Evolutionary conservation across 2,329 filamentous ascomycete species (phyloP).

Genomic region (Neonectria neomacrospora): DNA sequence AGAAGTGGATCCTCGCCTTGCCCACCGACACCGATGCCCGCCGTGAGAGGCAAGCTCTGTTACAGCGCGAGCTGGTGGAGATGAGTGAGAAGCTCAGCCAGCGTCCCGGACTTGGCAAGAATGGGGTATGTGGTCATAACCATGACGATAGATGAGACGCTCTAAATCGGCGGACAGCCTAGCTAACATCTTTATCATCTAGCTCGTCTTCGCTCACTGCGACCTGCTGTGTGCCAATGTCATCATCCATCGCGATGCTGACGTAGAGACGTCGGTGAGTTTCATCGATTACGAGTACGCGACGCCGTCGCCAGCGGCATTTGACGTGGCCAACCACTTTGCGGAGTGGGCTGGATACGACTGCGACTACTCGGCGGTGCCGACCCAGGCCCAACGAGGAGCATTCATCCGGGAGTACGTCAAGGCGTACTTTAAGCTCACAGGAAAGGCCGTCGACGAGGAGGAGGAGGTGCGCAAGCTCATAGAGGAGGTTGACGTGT

Average conservation of each 20-base stretch:
- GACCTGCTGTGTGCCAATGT: conserved; percentile 97
- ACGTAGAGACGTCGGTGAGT: conserved; percentile 58
- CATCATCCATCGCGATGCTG: conserved; percentile 72
- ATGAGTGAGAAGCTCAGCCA: conserved; percentile 79
- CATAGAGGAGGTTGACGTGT: conserved; percentile 84
- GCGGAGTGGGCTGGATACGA: conserved; percentile 98
- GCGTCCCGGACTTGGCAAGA: conserved; percentile 78
- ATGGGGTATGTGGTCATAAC: conserved; percentile 69
- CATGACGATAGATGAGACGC: not conserved
- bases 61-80: conserved; percentile 80
- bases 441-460: conserved; percentile 58
- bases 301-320: conserved; percentile 91
- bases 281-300: conserved; percentile 99
- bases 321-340: conserved; percentile 98
- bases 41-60: conserved; percentile 69
- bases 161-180: conserved; percentile 11
- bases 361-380: conserved; percentile 87
- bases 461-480: conserved; percentile 75
- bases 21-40: conserved; percentile 78
- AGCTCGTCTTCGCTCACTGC: conserved; percentile 94
- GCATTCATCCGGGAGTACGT: conserved; percentile 89
- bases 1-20: conserved; percentile 92
- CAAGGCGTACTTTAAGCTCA: conserved; percentile 72
- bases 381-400: conserved; percentile 78
- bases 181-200: conserved; percentile 29